Base-by-base conservation (phyloP, 495 filamentous ascomycete species). In the Halenospora varia region DNA sequence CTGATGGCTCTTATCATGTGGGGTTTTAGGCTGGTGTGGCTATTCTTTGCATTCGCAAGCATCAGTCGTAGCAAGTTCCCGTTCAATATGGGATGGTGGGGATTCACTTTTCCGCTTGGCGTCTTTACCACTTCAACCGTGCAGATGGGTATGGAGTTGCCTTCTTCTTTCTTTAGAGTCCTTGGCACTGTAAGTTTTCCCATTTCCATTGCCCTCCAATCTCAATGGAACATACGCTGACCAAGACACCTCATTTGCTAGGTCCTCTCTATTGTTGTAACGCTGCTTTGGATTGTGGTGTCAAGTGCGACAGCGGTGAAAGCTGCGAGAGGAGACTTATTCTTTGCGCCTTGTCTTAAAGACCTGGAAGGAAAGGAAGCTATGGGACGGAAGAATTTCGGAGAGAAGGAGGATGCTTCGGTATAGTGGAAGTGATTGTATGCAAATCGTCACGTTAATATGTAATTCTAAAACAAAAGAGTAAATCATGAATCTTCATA, bases 71-170 rank as follows among this genome's bases (percentile, higher is more conserved):
- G 63, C 48, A 73, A 60, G 11, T 85, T 87, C 47, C 82, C 84
- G 0, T 87, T 87, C 65, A 86, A 86, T 53, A 80, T 86, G 62
- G 84, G 83, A 0, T 87, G 83, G 83, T 88, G 84, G 84, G 79
- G 77, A 3, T 86, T 87, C 50, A 82, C 75, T 1, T 88, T 87
- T 51, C 84, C 84, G 0, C 58, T 85, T 19, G 82, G 79, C 25
- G 79, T 79, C 15, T 83, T 78, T 61, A 73, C 82, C 0, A 62
- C 72, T 6, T 71, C 73, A 22, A 84, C 83, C 0, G 69, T 65
- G 11, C 64, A 72, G 45, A 58, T 85, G 9, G 81, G 72, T 2
- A 57, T 69, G 29, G 80, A 82, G 57, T 63, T 84, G 41, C 70
- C 71, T 1, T 84, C 77, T 4, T 48, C 25, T 3, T 81, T 87